Conservation (phyloP, 345 rosid species). For the Syzygium jambos region DNA sequence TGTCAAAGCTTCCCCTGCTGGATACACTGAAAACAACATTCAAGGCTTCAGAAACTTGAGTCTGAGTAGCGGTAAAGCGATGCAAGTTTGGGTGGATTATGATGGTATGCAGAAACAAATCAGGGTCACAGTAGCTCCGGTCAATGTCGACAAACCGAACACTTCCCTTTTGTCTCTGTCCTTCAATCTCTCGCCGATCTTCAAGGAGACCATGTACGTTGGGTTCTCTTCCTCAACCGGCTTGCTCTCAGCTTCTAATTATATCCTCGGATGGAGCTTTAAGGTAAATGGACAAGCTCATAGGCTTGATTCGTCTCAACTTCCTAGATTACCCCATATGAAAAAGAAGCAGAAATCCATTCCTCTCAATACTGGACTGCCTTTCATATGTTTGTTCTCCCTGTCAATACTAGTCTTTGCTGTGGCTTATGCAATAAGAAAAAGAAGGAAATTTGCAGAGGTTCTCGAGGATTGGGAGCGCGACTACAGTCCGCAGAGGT, state of each 20-base stretch:
- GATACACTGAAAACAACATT: too few relatives aligned
- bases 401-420: background rate
- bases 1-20: too few relatives aligned
- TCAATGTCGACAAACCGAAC: too few relatives aligned
- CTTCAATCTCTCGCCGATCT: too few relatives aligned
- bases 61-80: too few relatives aligned
- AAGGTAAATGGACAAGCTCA: background rate
- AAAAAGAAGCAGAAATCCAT: background rate
- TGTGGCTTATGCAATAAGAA: background rate
- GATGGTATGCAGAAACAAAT: too few relatives aligned
- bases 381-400: background rate
- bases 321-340: background rate
- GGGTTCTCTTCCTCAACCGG: background rate
- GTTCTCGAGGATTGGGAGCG: background rate
- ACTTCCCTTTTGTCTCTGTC: too few relatives aligned
- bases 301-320: background rate
- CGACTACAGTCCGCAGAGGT: background rate
- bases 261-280: background rate
- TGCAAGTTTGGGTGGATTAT: too few relatives aligned
- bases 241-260: background rate
- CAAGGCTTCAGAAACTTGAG: too few relatives aligned
- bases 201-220: background rate
- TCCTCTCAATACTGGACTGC: background rate
- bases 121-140: too few relatives aligned
- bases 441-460: background rate